These are phyloP conservation scores for Leonotis leonurus DNA, from an alignment of 257 asterid species.

Conservation along the genomic window DNA sequence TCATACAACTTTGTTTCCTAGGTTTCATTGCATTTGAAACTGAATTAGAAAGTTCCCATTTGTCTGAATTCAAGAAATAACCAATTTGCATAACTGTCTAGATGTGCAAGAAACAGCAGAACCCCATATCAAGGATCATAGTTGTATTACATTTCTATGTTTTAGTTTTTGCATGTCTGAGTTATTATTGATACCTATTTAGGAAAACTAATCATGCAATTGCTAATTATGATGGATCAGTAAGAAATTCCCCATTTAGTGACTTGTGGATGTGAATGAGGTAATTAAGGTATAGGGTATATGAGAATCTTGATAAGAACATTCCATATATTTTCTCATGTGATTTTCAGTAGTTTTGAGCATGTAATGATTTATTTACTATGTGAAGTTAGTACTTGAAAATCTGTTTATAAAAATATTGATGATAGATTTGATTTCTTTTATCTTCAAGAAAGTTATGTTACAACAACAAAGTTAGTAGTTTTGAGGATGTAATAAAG, in stretches of 20 bases:
- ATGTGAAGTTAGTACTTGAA: background rate
- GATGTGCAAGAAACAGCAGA: background rate
- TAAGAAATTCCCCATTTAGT: background rate
- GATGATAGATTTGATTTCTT: background rate
- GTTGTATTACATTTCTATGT: background rate
- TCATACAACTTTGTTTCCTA: background rate
- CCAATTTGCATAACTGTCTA: no score
- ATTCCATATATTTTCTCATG: background rate
- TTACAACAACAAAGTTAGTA: no score
- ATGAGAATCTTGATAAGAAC: background rate
- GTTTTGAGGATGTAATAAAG: no score
- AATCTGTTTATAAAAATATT: no score
- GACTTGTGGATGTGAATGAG: no score
- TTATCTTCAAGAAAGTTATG: no score
- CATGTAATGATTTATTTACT: background rate
- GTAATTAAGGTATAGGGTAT: background rate
- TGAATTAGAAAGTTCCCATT: background rate
- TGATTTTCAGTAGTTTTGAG: background rate
- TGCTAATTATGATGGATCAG: background rate
- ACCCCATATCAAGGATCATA: background rate
- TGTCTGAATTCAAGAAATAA: background rate
- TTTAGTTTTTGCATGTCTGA: background rate
- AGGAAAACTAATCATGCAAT: background rate
- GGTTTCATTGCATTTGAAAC: constrained; percentile 2
- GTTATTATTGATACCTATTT: background rate